Conservation (phyloP, 2,329 filamentous ascomycete species). For the Aureobasidium leucospermi region DNA sequence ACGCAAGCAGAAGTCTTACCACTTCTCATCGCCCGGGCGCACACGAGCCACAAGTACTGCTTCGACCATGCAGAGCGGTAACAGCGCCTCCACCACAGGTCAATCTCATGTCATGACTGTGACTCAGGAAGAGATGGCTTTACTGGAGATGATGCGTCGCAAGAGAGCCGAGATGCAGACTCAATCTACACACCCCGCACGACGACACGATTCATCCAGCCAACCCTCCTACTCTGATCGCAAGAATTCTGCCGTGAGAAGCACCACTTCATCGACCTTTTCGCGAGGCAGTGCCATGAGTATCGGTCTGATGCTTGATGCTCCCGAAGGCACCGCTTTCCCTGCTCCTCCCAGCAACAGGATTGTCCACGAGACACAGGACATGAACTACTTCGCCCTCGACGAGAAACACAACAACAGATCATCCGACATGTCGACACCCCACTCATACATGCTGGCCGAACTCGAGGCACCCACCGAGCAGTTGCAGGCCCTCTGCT, state of each 20-base stretch:
- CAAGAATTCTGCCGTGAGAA: neutral
- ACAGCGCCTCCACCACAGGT: slow-evolving; percentile 13
- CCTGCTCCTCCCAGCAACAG: slow-evolving; percentile 10
- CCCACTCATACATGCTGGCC: neutral
- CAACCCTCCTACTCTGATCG: neutral
- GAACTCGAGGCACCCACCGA: slow-evolving; percentile 2
- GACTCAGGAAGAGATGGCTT: slow-evolving; percentile 42
- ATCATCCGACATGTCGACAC: neutral
- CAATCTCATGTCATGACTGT: slow-evolving; percentile 34
- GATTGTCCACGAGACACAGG: neutral
- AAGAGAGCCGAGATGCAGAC: slow-evolving; percentile 32
- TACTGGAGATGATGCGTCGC: slow-evolving; percentile 43
- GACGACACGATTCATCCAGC: neutral
- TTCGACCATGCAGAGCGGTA: slow-evolving; percentile 11
- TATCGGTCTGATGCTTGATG: slow-evolving; percentile 9
- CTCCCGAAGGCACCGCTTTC: slow-evolving; percentile 11
- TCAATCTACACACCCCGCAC: neutral
- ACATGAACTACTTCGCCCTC: neutral
- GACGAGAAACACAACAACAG: neutral
- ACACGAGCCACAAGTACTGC: neutral
- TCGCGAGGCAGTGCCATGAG: slow-evolving; percentile 4
- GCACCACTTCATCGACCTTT: slow-evolving; percentile 4
- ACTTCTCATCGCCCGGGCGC: neutral
- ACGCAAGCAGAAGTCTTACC: slow-evolving; percentile 3
- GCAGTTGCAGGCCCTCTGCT: neutral